A percentile compares a stretch with the other conserved stretches of the same genome.
Conservation (phyloP, 1,284 basidiomycete genomes). For the Cryptococcus amylolentus region DNA sequence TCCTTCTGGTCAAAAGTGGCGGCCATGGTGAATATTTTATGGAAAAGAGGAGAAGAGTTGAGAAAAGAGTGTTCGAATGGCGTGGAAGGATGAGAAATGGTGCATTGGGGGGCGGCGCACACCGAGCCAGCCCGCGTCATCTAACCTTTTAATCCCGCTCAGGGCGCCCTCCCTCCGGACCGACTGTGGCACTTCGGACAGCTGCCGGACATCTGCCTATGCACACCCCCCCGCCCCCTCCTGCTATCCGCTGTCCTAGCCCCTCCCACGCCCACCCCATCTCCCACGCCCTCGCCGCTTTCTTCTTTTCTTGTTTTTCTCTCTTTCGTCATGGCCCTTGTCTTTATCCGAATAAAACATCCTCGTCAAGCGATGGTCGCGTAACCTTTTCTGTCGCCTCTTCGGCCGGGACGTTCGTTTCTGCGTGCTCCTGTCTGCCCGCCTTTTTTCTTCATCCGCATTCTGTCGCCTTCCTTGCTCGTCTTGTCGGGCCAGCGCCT, state of each 20-base stretch:
- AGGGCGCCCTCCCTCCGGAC: not conserved
- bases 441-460: not conserved
- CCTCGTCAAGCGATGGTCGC: slow-evolving; percentile 2
- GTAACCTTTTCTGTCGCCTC: not conserved
- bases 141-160: not conserved
- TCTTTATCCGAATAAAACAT: slow-evolving; percentile 1
- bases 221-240: not conserved
- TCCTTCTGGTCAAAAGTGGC: slow-evolving; percentile 51
- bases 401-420: not conserved
- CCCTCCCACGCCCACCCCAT: not conserved
- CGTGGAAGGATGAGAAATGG: slow-evolving; percentile 1
- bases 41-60: slow-evolving; percentile 24
- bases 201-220: not conserved
- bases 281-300: not conserved
- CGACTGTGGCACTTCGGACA: slow-evolving; percentile 1
- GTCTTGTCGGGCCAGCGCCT: slow-evolving; percentile 5
- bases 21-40: slow-evolving; percentile 9
- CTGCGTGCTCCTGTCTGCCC: not conserved
- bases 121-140: not conserved
- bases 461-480: not conserved
- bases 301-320: not conserved
- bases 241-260: not conserved
- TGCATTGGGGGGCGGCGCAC: not conserved
- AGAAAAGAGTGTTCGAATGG: slow-evolving; percentile 1
- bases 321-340: not conserved